Conservation (phyloP, 768 basidiomycete species). For the Russula emetica region DNA sequence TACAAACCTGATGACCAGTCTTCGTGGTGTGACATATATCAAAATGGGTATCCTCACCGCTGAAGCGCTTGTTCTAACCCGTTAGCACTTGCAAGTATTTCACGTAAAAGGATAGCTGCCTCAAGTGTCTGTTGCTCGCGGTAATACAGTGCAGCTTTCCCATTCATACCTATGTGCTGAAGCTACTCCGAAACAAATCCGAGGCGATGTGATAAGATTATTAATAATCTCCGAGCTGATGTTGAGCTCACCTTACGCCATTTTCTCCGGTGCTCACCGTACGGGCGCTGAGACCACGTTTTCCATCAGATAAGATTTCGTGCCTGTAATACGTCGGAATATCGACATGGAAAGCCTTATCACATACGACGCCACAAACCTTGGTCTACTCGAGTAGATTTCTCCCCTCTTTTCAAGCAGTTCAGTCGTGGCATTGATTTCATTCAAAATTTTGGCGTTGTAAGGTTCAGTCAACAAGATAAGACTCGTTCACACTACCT, state of each 20-base stretch:
- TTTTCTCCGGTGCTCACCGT: constrained; percentile 13
- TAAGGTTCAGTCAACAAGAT: neutral
- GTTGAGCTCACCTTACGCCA: constrained; percentile 19
- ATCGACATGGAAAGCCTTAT: neutral
- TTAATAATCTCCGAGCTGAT: neutral
- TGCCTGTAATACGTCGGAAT: constrained; percentile 2
- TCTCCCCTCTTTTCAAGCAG: constrained; percentile 25
- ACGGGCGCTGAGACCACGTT: constrained; percentile 18
- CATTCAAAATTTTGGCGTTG: constrained; percentile 14
- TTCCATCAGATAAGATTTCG: constrained; percentile 22
- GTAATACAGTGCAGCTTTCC: constrained; percentile 8
- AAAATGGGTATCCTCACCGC: constrained; percentile 8
- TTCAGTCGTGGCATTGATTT: constrained; percentile 6
- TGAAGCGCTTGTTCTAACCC: constrained; percentile 1
- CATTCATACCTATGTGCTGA: constrained; percentile 20
- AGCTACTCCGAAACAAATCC: constrained; percentile 4
- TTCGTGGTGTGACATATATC: neutral
- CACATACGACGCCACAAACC: constrained; percentile 18
- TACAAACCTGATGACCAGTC: constrained; percentile 9
- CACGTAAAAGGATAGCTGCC: constrained; percentile 14
- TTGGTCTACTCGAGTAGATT: constrained; percentile 25
- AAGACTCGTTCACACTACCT: neutral
- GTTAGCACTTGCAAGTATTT: constrained; percentile 7
- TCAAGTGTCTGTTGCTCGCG: constrained; percentile 22
- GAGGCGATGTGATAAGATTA: neutral